Evolutionary conservation across 768 basidiomycete genomes (phyloP).

Genomic region (Termitomyces sp.): DNA sequence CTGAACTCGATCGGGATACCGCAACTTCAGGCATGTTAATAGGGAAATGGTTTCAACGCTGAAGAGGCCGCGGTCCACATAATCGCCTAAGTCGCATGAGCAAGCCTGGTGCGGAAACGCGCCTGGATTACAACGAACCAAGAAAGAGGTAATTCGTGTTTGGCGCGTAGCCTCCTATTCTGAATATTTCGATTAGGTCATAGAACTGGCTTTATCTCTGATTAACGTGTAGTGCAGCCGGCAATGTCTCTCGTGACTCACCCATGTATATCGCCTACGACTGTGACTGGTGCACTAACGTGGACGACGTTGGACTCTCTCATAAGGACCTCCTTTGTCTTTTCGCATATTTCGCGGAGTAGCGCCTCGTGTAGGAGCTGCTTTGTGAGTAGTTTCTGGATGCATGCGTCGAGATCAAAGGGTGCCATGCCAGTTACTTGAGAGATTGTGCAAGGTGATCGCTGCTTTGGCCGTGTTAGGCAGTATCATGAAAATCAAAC

Average conservation of each 20-base stretch:
- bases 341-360: slow-evolving; percentile 97
- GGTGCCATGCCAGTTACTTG: slow-evolving; percentile 46
- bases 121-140: slow-evolving; percentile 53
- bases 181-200: slow-evolving; percentile 98
- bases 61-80: slow-evolving; percentile 96
- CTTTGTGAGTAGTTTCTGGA: slow-evolving; percentile 84
- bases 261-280: slow-evolving; percentile 99
- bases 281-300: slow-evolving; percentile 93
- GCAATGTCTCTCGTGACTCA: slow-evolving; percentile 43
- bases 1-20: slow-evolving; percentile 96
- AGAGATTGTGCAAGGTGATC: slow-evolving; percentile 25
- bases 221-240: slow-evolving; percentile 28
- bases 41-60: slow-evolving; percentile 98
- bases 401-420: slow-evolving; percentile 97
- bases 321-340: slow-evolving; percentile 99
- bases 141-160: slow-evolving; percentile 98
- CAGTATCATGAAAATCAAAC: slow-evolving; percentile 22
- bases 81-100: slow-evolving; percentile 69
- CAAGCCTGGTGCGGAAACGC: slow-evolving; percentile 10
- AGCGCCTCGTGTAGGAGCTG: slow-evolving; percentile 94
- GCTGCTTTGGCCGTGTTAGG: slow-evolving; percentile 37
- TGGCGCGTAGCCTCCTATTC: slow-evolving; percentile 96
- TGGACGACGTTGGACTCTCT: slow-evolving; percentile 98
- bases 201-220: slow-evolving; percentile 87
- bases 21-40: slow-evolving; percentile 92